Conservation (phyloP, 345 rosid species). For the Excoecaria agallocha region DNA sequence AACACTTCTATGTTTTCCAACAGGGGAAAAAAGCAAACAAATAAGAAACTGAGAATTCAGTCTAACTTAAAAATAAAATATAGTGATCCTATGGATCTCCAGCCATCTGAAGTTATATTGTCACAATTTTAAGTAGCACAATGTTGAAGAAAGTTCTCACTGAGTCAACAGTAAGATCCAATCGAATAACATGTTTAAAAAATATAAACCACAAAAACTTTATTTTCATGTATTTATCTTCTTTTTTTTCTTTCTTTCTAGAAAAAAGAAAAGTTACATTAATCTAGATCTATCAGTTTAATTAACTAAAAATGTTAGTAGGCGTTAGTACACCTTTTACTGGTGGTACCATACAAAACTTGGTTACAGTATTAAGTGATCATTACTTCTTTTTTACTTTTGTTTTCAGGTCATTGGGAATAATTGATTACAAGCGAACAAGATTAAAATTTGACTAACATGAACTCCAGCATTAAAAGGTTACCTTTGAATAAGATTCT, state of each 20-base stretch:
- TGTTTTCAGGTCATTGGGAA: background rate
- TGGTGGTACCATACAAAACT: background rate
- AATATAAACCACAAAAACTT: background rate
- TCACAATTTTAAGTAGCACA: background rate
- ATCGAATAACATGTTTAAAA: background rate
- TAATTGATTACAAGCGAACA: background rate
- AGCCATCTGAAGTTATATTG: background rate
- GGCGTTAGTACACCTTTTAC: background rate
- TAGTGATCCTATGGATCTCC: too few species aligned
- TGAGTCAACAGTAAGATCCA: background rate
- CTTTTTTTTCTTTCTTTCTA: background rate
- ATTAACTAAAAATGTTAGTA: background rate
- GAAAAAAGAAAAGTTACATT: background rate
- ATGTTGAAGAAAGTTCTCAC: background rate
- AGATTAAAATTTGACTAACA: background rate
- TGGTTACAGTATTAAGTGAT: background rate
- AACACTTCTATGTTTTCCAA: background rate
- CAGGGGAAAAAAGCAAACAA: background rate
- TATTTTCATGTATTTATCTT: background rate
- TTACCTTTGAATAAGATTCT: constrained; percentile 88
- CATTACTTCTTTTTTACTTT: background rate
- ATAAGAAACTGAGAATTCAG: background rate
- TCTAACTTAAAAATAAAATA: too few species aligned
- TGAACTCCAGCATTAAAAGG: background rate
- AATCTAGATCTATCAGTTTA: background rate